Conservation (phyloP, 73 alveolate genomes). For the Stentor coeruleus region DNA sequence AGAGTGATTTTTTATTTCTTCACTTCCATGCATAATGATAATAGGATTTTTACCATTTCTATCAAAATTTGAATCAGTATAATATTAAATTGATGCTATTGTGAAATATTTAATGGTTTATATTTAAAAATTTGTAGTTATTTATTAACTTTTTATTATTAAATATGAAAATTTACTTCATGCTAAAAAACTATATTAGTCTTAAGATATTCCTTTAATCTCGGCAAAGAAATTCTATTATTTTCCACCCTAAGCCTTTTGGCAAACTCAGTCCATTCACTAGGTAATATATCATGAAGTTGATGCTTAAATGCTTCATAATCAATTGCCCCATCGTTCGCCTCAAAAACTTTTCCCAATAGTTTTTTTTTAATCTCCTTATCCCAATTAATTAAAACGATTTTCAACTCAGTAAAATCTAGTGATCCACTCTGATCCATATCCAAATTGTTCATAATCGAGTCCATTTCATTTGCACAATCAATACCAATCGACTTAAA, state of each 20-base stretch:
- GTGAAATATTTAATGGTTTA: too few species aligned
- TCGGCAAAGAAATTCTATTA: background rate
- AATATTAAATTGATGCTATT: too few species aligned
- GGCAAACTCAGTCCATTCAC: constrained; percentile 4
- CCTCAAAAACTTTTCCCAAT: constrained; percentile 1
- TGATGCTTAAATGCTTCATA: background rate
- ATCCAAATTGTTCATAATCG: background rate
- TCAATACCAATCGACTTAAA: background rate
- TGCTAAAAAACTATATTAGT: background rate
- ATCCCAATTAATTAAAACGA: background rate
- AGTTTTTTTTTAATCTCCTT: background rate
- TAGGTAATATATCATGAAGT: background rate
- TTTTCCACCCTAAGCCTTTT: background rate
- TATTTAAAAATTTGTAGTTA: too few species aligned
- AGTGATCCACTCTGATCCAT: background rate
- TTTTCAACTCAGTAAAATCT: constrained; percentile 10
- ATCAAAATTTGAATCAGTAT: too few species aligned
- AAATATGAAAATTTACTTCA: too few species aligned
- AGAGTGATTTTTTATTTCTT: too few species aligned
- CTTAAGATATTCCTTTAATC: background rate
- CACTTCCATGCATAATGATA: too few species aligned
- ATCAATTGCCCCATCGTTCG: background rate
- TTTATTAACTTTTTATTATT: too few species aligned
- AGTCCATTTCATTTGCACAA: background rate
- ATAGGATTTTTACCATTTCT: too few species aligned